These are phyloP conservation scores for Colletotrichum liriopes DNA, from an alignment of 2,329 filamentous ascomycete genomes.

Conservation along the genomic window DNA sequence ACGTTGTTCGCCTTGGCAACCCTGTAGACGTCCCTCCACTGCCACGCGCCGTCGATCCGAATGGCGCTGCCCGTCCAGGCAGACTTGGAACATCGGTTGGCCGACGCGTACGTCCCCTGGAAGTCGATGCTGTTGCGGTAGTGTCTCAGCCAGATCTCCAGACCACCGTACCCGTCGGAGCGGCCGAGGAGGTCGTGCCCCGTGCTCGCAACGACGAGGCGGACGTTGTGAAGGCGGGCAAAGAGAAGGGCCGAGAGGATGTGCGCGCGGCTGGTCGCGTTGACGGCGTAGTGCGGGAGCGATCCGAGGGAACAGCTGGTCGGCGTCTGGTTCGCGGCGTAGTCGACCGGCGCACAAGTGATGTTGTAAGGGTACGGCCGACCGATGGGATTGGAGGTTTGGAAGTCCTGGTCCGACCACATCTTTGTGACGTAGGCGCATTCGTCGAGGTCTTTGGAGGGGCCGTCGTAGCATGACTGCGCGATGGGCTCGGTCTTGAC, in stretches of 20 bases:
- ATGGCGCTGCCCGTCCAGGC: slow-evolving; percentile 53
- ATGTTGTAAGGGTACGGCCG: slow-evolving; percentile 49
- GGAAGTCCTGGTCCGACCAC: slow-evolving; percentile 49
- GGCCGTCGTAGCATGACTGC: slow-evolving; percentile 47
- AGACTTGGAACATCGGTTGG: slow-evolving; percentile 46
- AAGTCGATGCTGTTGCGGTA: slow-evolving; percentile 51
- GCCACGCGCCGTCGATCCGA: slow-evolving; percentile 53
- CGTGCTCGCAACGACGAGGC: slow-evolving; percentile 59
- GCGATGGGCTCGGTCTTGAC: slow-evolving; percentile 48
- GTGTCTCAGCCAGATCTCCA: slow-evolving; percentile 53
- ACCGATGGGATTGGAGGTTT: slow-evolving; percentile 47
- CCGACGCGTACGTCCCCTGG: slow-evolving; percentile 46
- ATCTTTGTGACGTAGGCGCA: slow-evolving; percentile 45
- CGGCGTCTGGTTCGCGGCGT: slow-evolving; percentile 38
- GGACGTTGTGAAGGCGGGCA: slow-evolving; percentile 50
- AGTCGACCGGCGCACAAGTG: slow-evolving; percentile 49
- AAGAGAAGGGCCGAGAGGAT: slow-evolving; percentile 41
- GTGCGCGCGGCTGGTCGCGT: slow-evolving; percentile 44
- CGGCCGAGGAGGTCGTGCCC: slow-evolving; percentile 60
- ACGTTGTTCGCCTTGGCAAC: slow-evolving; percentile 50
- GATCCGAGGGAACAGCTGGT: slow-evolving; percentile 45
- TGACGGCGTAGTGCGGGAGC: slow-evolving; percentile 47
- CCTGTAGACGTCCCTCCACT: slow-evolving; percentile 53
- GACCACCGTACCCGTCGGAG: slow-evolving; percentile 51
- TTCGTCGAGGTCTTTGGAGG: slow-evolving; percentile 41